A percentile compares a stretch with the other conserved stretches of the same genome.
phyloP scores from a whole-genome alignment of 2,329 filamentous ascomycete genomes.

The Bipolaris zeicola region DNA sequence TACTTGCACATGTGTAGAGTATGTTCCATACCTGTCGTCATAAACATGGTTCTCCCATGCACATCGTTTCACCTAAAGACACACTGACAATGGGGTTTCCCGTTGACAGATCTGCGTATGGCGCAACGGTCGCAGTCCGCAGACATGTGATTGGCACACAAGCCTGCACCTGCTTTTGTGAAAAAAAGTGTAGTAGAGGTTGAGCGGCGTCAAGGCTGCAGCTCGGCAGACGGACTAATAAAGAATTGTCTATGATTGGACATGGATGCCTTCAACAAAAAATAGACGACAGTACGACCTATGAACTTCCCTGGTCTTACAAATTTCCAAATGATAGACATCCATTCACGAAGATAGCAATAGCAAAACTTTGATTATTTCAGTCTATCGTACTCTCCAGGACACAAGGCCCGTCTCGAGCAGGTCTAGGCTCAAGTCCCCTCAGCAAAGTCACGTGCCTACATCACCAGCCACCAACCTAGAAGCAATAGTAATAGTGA shows the following conservation, averaged over 20 bases:
- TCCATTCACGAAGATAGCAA: no score
- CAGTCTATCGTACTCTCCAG: no score
- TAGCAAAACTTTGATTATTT: no score
- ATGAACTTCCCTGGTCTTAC: no score
- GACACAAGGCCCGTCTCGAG: no score
- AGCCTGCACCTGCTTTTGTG: no score
- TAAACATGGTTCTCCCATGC: background rate
- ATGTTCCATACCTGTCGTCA: background rate
- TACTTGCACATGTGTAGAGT: background rate
- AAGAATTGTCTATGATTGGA: no score
- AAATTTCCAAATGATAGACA: no score
- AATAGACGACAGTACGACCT: background rate
- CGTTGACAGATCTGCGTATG: background rate
- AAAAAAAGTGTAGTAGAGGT: background rate
- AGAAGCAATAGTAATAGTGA: background rate
- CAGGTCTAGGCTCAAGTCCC: background rate
- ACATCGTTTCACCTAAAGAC: background rate
- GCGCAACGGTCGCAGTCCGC: background rate
- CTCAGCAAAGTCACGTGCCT: background rate
- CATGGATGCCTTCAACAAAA: background rate
- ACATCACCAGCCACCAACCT: background rate
- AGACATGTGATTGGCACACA: background rate
- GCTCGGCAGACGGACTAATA: background rate
- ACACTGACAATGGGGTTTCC: background rate
- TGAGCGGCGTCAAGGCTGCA: background rate